Percentiles rank a stretch among this genome's conserved stretches.
Conservation (phyloP, 2,329 filamentous ascomycete species). For the Colletotrichum cordylinicola region DNA sequence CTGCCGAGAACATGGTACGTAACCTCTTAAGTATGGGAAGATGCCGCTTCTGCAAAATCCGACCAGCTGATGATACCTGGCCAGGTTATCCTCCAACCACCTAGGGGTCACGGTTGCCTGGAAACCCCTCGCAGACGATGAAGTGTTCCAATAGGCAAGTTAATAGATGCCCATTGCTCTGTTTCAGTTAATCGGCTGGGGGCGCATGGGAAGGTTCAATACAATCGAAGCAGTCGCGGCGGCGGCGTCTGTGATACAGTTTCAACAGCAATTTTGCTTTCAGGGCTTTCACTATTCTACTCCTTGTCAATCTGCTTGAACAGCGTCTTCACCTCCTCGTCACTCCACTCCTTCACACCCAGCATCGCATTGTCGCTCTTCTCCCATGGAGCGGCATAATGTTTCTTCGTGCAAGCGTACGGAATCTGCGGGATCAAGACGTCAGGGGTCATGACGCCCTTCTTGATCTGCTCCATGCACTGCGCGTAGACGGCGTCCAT, state of each 20-base stretch:
- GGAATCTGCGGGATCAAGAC: slow-evolving; percentile 24
- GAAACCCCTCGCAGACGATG: not conserved
- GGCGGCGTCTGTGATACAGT: not conserved
- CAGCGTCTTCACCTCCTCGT: slow-evolving; percentile 25
- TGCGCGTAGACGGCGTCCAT: slow-evolving; percentile 21
- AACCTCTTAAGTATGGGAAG: not conserved
- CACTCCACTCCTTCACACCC: slow-evolving; percentile 24
- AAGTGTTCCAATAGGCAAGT: not conserved
- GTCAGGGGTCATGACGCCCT: slow-evolving; percentile 22
- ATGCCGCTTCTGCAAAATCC: not conserved
- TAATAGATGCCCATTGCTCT: not conserved
- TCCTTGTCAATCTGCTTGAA: slow-evolving; percentile 15
- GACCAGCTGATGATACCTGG: not conserved
- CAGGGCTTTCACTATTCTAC: not conserved
- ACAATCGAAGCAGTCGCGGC: not conserved
- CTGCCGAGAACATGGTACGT: not conserved
- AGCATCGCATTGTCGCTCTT: slow-evolving; percentile 28
- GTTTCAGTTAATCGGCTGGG: not conserved
- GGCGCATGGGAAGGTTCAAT: not conserved
- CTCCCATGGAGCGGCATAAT: slow-evolving; percentile 8
- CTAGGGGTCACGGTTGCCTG: not conserved
- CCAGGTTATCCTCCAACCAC: not conserved
- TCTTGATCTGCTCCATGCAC: slow-evolving; percentile 22
- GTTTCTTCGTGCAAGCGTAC: slow-evolving; percentile 23
- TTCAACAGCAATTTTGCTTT: not conserved